Evolutionary conservation across 495 filamentous ascomycete species (phyloP), one percentile per base, ranked within the genome.

Genomic region (Terfezia claveryi): DNA sequence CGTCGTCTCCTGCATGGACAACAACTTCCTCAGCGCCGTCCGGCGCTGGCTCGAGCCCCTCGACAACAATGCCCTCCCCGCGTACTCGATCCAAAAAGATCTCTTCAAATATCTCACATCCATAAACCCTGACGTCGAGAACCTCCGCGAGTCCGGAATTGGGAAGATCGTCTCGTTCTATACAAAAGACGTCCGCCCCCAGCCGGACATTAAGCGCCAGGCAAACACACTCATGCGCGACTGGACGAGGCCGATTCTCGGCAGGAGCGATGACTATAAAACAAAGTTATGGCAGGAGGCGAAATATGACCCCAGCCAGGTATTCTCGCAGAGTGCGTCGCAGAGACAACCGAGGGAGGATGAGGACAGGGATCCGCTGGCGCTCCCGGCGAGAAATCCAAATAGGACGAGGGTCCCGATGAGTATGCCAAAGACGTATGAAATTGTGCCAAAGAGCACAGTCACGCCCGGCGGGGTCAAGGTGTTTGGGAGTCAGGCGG

Each of bases 11-110:
- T 79, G 94, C 55, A 80, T 94, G 56, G 92, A 99, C 59, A 91
- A 82, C 64, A 94, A 95, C 70, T 79, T 99, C 58, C 74, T 99
- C 36, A 85, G 92, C 67, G 84, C 86, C 2, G 86, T 99, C 60
- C 83, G 84, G 62, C 94, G 89, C 76, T 96, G 96, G 78, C 80
- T 99, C 11, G 92, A 99, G 65, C 92, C 92, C 4, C 76, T 95
- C 46, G 87, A 94, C 63, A 91, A 88, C 57, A 60, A 61, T 49
- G 83, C 82, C 49, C 73, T 99, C 27, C 91, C 92, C 0, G 88
- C 91, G 27, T 96, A 94, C 71, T 87, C 85, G 63, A 95, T 99
- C 64, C 92, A 99, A 71, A 85, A 85, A 51, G 87, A 95, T 59
- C 77, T 99, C 55, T 86, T 99, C 69, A 76, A 77, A 38, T 79